Base-by-base conservation (phyloP, 1,139 yeast species). In the Yamadazyma dushanensis region DNA sequence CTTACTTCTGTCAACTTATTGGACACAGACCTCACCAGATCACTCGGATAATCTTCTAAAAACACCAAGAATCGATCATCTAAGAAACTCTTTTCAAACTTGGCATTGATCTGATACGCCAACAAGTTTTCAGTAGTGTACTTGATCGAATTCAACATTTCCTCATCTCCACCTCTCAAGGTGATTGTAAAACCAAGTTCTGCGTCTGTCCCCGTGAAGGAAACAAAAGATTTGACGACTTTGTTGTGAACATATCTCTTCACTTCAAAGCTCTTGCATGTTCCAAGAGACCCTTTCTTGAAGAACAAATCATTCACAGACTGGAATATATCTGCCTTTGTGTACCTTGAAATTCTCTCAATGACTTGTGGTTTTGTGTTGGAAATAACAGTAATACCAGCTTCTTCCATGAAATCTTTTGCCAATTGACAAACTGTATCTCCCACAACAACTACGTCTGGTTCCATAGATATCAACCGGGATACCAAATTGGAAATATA, bases 401-500 rank as follows among this genome's bases (percentile, higher is more conserved):
- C 80, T 25, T 83, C 81, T 38, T 82, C 83, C 20, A 94, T 65
- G 40, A 85, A 60, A 32, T 78, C 74, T 36, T 86, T 65, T 0
- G 97, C 97, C 30, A 84, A 64, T 0, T 97, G 96, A 50, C 95
- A 83, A 1, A 90, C 85, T 8, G 85, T 73, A 27, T 87, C 87
- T 7, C 92, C 90, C 9, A 87, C 84, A 22, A 90, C 75, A 2
- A 94, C 74, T 16, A 94, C 70, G 47, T 79, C 88, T 0, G 99
- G 97, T 34, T 76, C 78, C 37, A 92, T 62, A 0, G 92, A 81
- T 4, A 80, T 70, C 16, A 94, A 76, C 38, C 97, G 71, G 3
- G 83, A 83, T 0, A 89, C 95, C 32, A 92, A 68, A 48, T 90
- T 90, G 36, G 82, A 77, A 31, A 92, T 71, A 51, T 85, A 90